A percentile compares a stretch with the other conserved stretches of the same genome.
Evolutionary conservation across 1,139 yeast species (phyloP).

Genomic region (Ogataea hybrid): DNA sequence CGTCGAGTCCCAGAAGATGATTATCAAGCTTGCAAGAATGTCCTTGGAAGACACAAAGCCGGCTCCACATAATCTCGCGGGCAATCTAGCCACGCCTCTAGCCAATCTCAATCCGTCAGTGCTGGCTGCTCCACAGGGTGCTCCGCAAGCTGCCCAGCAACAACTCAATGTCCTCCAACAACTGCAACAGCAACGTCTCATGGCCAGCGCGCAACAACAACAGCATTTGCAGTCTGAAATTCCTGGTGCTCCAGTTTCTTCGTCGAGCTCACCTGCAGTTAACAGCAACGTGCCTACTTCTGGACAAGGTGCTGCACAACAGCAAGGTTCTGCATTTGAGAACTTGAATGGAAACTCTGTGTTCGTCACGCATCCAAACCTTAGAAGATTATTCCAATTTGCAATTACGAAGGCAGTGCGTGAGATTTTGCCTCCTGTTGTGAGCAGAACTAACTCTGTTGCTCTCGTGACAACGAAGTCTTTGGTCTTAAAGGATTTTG

Average conservation of each 20-base stretch:
- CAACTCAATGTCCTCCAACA: constrained; percentile 27
- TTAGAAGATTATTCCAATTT: constrained; percentile 77
- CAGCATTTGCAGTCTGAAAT: constrained; percentile 17
- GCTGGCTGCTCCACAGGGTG: constrained; percentile 19
- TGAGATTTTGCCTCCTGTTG: constrained; percentile 87
- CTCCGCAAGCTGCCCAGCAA: constrained; percentile 26
- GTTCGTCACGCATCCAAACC: constrained; percentile 72
- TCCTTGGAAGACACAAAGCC: constrained; percentile 28
- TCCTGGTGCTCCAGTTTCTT: constrained; percentile 12
- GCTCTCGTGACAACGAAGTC: constrained; percentile 88
- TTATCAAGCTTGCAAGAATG: constrained; percentile 37
- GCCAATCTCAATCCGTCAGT: constrained; percentile 15
- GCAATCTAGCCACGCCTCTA: constrained; percentile 21
- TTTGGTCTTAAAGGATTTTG: constrained; percentile 84
- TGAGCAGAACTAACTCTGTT: constrained; percentile 86
- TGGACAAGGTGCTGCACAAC: constrained; percentile 17
- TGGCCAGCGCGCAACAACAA: constrained; percentile 9
- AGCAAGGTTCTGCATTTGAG: constrained; percentile 37
- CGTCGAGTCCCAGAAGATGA: constrained; percentile 39
- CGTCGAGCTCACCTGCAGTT: constrained; percentile 29
- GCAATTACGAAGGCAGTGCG: constrained; percentile 86
- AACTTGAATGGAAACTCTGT: constrained; percentile 65
- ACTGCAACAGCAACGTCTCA: not conserved
- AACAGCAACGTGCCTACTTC: constrained; percentile 24
- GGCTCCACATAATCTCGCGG: constrained; percentile 29